phyloP scores from a whole-genome alignment of 2,329 filamentous ascomycete species.

The Domatiomyces catenatus region DNA sequence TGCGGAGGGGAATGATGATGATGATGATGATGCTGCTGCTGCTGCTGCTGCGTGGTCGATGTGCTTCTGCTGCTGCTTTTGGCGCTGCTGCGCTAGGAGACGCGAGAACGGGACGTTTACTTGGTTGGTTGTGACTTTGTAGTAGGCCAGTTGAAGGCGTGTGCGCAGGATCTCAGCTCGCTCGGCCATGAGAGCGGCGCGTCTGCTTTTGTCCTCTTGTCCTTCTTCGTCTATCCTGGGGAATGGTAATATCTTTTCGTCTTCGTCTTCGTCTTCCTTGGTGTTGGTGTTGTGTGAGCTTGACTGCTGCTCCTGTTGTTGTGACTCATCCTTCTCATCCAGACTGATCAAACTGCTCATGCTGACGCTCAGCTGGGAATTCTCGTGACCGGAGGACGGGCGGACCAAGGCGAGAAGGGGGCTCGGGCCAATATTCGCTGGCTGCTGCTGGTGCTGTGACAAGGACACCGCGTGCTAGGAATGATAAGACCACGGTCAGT shows the following conservation, averaged over 20 bases:
- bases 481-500: background rate
- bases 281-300: slow-evolving; percentile 22
- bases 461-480: slow-evolving; percentile 10
- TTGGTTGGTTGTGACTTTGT: slow-evolving; percentile 18
- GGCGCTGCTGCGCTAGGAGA: slow-evolving; percentile 9
- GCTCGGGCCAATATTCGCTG: slow-evolving; percentile 1
- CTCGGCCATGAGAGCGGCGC: slow-evolving; percentile 1
- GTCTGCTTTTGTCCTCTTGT: background rate
- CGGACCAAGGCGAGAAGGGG: slow-evolving; percentile 3
- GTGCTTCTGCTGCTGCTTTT: slow-evolving; percentile 3
- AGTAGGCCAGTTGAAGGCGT: slow-evolving; percentile 16
- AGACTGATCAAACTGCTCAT: slow-evolving; percentile 18
- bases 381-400: slow-evolving; percentile 8
- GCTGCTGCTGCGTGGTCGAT: slow-evolving; percentile 4
- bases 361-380: slow-evolving; percentile 14
- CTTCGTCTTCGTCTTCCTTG: slow-evolving; percentile 17
- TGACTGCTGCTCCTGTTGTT: slow-evolving; percentile 9
- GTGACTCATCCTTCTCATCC: slow-evolving; percentile 10
- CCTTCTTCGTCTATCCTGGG: slow-evolving; percentile 12
- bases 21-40: slow-evolving; percentile 5
- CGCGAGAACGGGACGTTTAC: slow-evolving; percentile 14
- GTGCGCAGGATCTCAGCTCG: slow-evolving; percentile 15
- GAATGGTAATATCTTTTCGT: background rate
- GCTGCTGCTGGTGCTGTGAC: background rate
- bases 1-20: background rate